These are phyloP conservation scores for Leccinum aurantiacum DNA, from an alignment of 768 basidiomycete genomes.

Conservation along the genomic window DNA sequence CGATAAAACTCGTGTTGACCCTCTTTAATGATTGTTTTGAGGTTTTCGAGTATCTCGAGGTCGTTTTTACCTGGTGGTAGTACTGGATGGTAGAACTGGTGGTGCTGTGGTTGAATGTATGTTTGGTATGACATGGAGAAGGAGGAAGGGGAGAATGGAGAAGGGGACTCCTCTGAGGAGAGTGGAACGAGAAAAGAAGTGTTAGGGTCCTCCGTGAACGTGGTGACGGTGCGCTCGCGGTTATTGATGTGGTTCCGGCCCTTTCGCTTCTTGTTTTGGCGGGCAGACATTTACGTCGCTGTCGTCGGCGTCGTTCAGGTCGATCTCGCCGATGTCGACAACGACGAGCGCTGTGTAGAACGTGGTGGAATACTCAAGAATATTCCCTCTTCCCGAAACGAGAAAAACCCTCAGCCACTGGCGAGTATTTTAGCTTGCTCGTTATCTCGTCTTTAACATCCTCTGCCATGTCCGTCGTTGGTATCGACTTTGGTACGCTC, in stretches of 20 bases:
- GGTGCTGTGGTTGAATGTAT: slow-evolving; percentile 32
- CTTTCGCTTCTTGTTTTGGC: slow-evolving; percentile 65
- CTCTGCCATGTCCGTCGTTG: slow-evolving; percentile 80
- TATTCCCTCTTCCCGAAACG: slow-evolving; percentile 17
- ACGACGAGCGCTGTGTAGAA: slow-evolving; percentile 17
- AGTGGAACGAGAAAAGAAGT: slow-evolving; percentile 52
- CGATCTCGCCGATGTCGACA: not conserved
- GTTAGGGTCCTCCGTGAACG: slow-evolving; percentile 59
- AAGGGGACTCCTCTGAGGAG: slow-evolving; percentile 50
- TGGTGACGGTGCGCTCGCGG: slow-evolving; percentile 69
- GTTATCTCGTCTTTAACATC: too few relatives aligned
- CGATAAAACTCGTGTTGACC: slow-evolving; percentile 73
- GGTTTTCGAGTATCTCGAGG: slow-evolving; percentile 71
- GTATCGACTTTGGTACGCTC: slow-evolving; percentile 90
- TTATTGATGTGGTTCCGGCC: slow-evolving; percentile 51
- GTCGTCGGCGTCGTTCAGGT: not conserved
- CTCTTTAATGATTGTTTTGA: slow-evolving; percentile 69
- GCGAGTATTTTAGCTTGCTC: not conserved
- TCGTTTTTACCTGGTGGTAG: slow-evolving; percentile 60
- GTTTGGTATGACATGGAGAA: slow-evolving; percentile 41
- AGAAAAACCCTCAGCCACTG: slow-evolving; percentile 23
- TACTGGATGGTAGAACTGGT: slow-evolving; percentile 29
- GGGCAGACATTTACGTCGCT: slow-evolving; percentile 46
- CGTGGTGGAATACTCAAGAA: slow-evolving; percentile 29
- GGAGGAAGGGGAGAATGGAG: slow-evolving; percentile 39